phyloP scores from a whole-genome alignment of 768 basidiomycete species.

The Lepiota venenata region DNA sequence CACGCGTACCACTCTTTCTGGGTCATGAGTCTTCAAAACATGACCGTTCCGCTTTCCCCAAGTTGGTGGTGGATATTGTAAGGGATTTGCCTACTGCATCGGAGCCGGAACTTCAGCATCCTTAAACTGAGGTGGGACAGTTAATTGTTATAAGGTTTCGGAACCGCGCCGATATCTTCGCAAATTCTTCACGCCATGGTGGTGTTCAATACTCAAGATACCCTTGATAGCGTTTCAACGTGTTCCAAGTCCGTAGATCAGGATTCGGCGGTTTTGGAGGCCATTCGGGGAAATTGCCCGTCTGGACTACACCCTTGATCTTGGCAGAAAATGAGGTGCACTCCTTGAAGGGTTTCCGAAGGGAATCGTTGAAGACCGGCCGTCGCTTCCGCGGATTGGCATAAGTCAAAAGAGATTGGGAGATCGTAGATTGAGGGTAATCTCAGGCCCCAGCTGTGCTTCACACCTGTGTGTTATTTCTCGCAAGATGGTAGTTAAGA shows the following conservation, averaged over 20 bases:
- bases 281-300: too few relatives aligned
- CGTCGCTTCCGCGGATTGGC: too few relatives aligned
- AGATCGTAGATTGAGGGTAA: too few relatives aligned
- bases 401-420: too few relatives aligned
- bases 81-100: background rate
- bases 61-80: background rate
- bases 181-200: background rate
- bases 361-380: too few relatives aligned
- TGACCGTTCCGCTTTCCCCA: conserved; percentile 4
- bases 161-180: conserved; percentile 5
- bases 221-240: background rate
- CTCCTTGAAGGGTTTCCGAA: too few relatives aligned
- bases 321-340: too few relatives aligned
- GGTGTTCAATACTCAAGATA: background rate
- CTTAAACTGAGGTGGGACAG: background rate
- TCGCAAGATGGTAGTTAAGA: background rate
- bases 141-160: background rate
- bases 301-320: too few relatives aligned
- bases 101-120: conserved; percentile 1
- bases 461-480: background rate
- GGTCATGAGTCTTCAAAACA: conserved; percentile 3
- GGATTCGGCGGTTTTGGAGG: background rate
- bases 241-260: background rate
- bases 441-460: too few relatives aligned
- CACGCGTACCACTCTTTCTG: background rate